Base-by-base conservation (phyloP, 306 rosid species). In the Betula pendula region DNA sequence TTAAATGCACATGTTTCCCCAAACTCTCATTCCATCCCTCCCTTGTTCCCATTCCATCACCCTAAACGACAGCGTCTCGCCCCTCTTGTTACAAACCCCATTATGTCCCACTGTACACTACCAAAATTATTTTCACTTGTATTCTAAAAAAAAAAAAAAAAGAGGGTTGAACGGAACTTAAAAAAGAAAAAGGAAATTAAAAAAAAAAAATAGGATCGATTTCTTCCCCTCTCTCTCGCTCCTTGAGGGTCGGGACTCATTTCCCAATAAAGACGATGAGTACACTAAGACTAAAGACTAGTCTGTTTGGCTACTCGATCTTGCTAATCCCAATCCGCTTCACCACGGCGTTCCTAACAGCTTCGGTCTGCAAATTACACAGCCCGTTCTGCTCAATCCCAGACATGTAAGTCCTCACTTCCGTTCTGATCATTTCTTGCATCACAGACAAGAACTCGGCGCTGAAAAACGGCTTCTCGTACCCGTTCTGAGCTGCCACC, bases 371-470 rank as follows among this genome's bases (percentile, higher is more conserved):
- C 83, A 86, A 50, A 38, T 66, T 66, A 76, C 86, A 79, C 42
- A 81, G 16, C 15, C 96, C 98, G 6, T 81, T 87, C 43, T 62
- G 88, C 79, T 91, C 91, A 9, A 88, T n/a, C 74, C 90, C 98
- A 50, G 89, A 82, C 98, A 93, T 91, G 75, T 89, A 93, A 74
- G 52, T 85, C 58, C 86, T 85, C 84, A 93, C 96, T 78, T 93
- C 98, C 73, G 82, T 88, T 45, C 91, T 82, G 15, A 93, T 77
- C 98, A 93, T 90, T 75, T 93, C 96, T 75, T 89, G 96, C 91
- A 93, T 89, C 82, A 84, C 87, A 3, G 76, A 72, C 87, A 91
- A 48, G 35, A 89, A 90, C 81, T 93, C 96, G 0, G 78, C 40
- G 69, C 84, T 89, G 70, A 88, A 89, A n/a, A 86, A 88, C 85